These are phyloP conservation scores for Malbranchea cinnamomea DNA, from an alignment of 2,329 filamentous ascomycete genomes.

Conservation along the genomic window DNA sequence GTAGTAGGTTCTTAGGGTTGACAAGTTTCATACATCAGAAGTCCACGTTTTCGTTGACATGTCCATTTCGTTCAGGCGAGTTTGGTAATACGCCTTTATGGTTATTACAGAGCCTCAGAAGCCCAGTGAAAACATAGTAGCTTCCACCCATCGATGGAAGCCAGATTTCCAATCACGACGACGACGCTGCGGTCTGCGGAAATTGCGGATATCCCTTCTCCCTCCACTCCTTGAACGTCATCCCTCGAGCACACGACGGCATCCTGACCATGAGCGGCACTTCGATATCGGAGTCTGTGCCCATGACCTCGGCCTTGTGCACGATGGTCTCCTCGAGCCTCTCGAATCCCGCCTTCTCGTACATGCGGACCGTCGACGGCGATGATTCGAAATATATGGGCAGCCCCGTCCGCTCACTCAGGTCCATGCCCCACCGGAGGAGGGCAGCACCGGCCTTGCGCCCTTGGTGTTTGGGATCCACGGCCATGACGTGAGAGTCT, in stretches of 20 bases:
- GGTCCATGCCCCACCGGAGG: conserved; percentile 24
- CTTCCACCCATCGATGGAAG: too few relatives aligned
- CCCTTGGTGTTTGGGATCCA: conserved; percentile 28
- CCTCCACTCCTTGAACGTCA: conserved; percentile 24
- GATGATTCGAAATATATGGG: conserved; percentile 26
- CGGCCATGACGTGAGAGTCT: conserved; percentile 27
- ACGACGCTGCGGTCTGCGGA: too few relatives aligned
- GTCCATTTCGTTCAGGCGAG: too few relatives aligned
- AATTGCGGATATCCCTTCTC: conserved; percentile 5
- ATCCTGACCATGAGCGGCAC: conserved; percentile 31
- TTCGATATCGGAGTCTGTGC: conserved; percentile 22
- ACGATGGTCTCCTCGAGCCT: conserved; percentile 26
- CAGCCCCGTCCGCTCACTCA: conserved; percentile 21
- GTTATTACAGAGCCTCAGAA: too few relatives aligned
- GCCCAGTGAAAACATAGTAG: too few relatives aligned
- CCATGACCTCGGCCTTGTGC: conserved; percentile 23
- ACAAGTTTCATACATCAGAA: too few relatives aligned
- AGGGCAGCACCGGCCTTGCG: conserved; percentile 28
- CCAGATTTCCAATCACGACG: too few relatives aligned
- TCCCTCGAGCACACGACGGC: conserved; percentile 19
- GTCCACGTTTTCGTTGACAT: too few relatives aligned
- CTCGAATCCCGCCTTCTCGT: conserved; percentile 26
- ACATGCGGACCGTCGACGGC: conserved; percentile 21
- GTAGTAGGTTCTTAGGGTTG: too few relatives aligned
- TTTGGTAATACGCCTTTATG: too few relatives aligned